Evolutionary conservation across 2,329 filamentous ascomycete genomes (phyloP).

Genomic region (Leptographium radiaticola): DNA sequence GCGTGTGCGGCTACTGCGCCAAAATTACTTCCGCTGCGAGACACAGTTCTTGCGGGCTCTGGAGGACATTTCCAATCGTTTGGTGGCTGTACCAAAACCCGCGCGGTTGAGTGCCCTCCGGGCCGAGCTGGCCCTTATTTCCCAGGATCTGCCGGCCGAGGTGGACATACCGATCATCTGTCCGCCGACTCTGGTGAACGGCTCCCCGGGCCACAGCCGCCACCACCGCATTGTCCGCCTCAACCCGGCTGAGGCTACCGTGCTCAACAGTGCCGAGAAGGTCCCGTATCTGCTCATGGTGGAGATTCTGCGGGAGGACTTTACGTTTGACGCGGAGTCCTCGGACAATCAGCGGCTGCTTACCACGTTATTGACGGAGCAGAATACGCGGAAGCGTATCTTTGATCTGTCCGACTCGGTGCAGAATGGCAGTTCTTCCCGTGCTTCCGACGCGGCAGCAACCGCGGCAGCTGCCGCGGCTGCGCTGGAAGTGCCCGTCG

Average conservation of each 20-base stretch:
- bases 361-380: slow-evolving; percentile 41
- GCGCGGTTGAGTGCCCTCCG: slow-evolving; percentile 69
- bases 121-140: slow-evolving; percentile 68
- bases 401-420: slow-evolving; percentile 61
- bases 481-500: slow-evolving; percentile 32
- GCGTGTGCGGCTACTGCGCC: slow-evolving; percentile 58
- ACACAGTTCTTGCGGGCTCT: slow-evolving; percentile 70
- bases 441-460: slow-evolving; percentile 5
- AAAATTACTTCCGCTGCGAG: slow-evolving; percentile 73
- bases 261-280: slow-evolving; percentile 75
- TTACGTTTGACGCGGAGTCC: slow-evolving; percentile 66
- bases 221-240: slow-evolving; percentile 75
- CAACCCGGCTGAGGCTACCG: slow-evolving; percentile 73
- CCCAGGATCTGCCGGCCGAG: slow-evolving; percentile 69
- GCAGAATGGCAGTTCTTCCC: slow-evolving; percentile 15
- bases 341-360: slow-evolving; percentile 58
- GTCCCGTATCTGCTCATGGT: slow-evolving; percentile 79
- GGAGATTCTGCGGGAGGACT: slow-evolving; percentile 69
- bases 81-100: slow-evolving; percentile 70
- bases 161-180: slow-evolving; percentile 75
- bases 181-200: slow-evolving; percentile 59
- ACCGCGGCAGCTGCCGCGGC: slow-evolving; percentile 17
- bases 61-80: slow-evolving; percentile 73
- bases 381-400: slow-evolving; percentile 43
- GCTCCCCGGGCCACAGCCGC: slow-evolving; percentile 58